A percentile compares a stretch with the other conserved stretches of the same genome.
phyloP scores from a whole-genome alignment of 2,329 filamentous ascomycete genomes.

The Botrytis sinoallii region DNA sequence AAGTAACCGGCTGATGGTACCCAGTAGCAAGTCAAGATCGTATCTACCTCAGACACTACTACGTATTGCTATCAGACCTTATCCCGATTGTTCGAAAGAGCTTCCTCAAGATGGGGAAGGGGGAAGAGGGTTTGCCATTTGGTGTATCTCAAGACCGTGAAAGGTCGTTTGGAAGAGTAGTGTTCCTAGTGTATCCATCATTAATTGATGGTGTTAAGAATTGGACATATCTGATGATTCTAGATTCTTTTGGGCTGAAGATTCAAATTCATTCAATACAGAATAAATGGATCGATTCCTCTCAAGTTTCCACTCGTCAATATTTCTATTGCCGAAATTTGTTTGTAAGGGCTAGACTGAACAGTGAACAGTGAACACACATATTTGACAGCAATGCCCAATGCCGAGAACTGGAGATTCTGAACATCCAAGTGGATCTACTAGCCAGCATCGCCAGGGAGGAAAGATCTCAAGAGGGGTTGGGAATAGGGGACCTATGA shows the following conservation, averaged over 20 bases:
- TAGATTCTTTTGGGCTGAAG: neutral
- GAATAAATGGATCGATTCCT: neutral
- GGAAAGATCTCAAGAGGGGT: slow-evolving; percentile 11
- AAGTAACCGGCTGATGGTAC: neutral
- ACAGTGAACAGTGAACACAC: neutral
- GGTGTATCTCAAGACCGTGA: neutral
- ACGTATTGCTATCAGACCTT: neutral
- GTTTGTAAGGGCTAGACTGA: neutral
- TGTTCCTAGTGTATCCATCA: neutral
- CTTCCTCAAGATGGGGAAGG: neutral
- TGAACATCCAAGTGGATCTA: slow-evolving; percentile 2
- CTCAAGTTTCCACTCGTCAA: neutral
- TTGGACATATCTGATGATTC: neutral
- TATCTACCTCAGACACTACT: neutral
- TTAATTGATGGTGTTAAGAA: neutral
- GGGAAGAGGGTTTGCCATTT: neutral
- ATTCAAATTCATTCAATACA: neutral
- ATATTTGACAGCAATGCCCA: neutral
- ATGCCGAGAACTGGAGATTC: slow-evolving; percentile 6
- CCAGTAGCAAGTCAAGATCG: slow-evolving; percentile 2
- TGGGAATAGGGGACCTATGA: slow-evolving; percentile 12
- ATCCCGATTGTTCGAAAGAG: neutral
- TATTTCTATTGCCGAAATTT: neutral
- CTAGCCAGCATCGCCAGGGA: neutral
- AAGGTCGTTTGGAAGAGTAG: neutral